Evolutionary conservation across 73 alveolate species (phyloP).

Genomic region (Effrenium voratum): DNA sequence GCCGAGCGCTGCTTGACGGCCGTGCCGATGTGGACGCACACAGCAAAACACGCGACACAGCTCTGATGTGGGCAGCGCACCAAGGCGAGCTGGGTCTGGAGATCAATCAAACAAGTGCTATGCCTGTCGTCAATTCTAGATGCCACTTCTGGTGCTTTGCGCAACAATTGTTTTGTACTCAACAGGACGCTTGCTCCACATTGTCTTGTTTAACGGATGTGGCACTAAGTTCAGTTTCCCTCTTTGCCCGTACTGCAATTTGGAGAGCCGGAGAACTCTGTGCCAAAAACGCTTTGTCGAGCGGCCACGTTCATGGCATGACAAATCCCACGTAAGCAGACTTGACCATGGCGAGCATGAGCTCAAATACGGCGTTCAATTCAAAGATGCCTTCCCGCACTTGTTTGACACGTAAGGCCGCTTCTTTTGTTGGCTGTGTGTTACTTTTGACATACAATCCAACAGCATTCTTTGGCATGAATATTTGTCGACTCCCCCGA

Average conservation of each 20-base stretch:
- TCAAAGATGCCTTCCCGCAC: too few species aligned
- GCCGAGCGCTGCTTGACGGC: conserved; percentile 42
- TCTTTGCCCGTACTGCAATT: neutral
- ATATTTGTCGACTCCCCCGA: too few species aligned
- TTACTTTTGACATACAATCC: too few species aligned
- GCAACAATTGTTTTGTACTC: neutral
- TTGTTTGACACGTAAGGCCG: too few species aligned
- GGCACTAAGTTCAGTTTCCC: neutral
- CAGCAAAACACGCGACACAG: conserved; percentile 43
- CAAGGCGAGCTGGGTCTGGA: neutral
- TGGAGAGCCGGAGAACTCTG: too few species aligned
- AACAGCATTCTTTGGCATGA: too few species aligned
- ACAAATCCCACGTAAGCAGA: too few species aligned
- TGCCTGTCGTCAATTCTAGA: neutral
- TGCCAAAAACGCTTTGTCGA: too few species aligned
- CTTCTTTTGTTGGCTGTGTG: too few species aligned
- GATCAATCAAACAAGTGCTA: neutral
- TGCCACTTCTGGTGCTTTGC: neutral
- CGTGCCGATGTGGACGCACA: conserved; percentile 64
- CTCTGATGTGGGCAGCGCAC: conserved; percentile 87
- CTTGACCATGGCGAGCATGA: too few species aligned
- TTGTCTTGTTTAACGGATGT: neutral
- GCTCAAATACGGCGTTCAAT: too few species aligned
- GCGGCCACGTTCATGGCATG: too few species aligned
- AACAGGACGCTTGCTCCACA: neutral